Conservation (phyloP, 768 basidiomycete genomes). For the Nidularia pulvinata region DNA sequence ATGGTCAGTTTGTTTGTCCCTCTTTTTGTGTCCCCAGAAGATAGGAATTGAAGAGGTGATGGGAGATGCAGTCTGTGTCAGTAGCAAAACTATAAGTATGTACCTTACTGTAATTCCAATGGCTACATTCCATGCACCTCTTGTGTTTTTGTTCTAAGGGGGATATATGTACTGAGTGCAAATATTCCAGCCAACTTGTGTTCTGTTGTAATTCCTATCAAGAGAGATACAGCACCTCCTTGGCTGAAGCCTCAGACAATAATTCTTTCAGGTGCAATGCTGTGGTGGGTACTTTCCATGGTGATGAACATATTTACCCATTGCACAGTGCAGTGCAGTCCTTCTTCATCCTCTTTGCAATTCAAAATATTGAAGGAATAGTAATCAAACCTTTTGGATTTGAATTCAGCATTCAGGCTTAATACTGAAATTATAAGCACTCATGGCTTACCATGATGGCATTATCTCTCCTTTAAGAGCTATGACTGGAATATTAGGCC, state of each 20-base stretch:
- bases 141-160: slow-evolving; percentile 50
- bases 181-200: slow-evolving; percentile 59
- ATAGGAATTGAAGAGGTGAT: slow-evolving; percentile 53
- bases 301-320: slow-evolving; percentile 57
- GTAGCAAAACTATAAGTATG: neutral
- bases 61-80: slow-evolving; percentile 44
- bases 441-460: slow-evolving; percentile 50
- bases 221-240: slow-evolving; percentile 59
- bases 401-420: slow-evolving; percentile 29
- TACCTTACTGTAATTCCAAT: neutral
- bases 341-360: slow-evolving; percentile 63
- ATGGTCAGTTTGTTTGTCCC: slow-evolving; percentile 58
- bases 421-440: too few species aligned
- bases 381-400: slow-evolving; percentile 56
- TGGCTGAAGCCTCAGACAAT: slow-evolving; percentile 76
- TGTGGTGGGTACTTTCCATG: slow-evolving; percentile 50
- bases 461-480: too few species aligned
- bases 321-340: slow-evolving; percentile 46
- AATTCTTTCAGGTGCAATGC: slow-evolving; percentile 56
- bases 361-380: slow-evolving; percentile 39
- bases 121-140: slow-evolving; percentile 28
- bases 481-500: slow-evolving; percentile 35
- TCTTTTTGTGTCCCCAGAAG: slow-evolving; percentile 75
- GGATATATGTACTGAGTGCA: slow-evolving; percentile 64
- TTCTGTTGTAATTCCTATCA: slow-evolving; percentile 50